A percentile compares a stretch with the other conserved stretches of the same genome.
Evolutionary conservation across 257 asterid species (phyloP).

Genomic region (Datura wrightii): DNA sequence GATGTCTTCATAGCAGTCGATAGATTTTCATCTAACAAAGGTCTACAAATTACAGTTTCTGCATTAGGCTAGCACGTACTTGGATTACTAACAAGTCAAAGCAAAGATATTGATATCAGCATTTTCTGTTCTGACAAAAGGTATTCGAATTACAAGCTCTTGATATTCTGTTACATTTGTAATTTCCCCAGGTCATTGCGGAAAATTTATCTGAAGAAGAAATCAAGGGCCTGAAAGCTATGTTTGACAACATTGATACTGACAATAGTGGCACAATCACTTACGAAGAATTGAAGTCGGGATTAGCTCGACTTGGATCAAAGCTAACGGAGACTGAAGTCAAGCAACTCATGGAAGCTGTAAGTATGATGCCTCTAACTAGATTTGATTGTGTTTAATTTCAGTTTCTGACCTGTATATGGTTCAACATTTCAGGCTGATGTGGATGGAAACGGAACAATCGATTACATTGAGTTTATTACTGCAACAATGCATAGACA

Average conservation of each 20-base stretch:
- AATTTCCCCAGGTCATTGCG: constrained; percentile 69
- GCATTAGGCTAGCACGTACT: too few relatives aligned
- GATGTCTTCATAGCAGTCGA: too few relatives aligned
- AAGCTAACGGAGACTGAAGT: constrained; percentile 81
- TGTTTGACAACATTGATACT: constrained; percentile 79
- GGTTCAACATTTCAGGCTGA: constrained; percentile 67
- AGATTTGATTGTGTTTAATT: background rate
- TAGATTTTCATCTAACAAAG: too few relatives aligned
- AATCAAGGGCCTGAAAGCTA: constrained; percentile 79
- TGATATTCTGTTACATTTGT: constrained; percentile 21
- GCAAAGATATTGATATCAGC: too few relatives aligned
- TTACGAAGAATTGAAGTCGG: constrained; percentile 80
- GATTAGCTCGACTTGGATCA: constrained; percentile 88
- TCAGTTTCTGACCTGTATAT: background rate
- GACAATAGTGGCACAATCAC: constrained; percentile 90
- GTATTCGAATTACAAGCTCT: background rate
- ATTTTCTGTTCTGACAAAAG: too few relatives aligned
- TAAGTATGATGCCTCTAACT: constrained; percentile 43
- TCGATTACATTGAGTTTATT: constrained; percentile 87
- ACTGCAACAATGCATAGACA: constrained; percentile 98
- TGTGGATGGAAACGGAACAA: constrained; percentile 94
- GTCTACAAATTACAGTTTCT: too few relatives aligned
- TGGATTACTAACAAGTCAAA: too few relatives aligned
- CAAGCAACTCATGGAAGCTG: constrained; percentile 93
- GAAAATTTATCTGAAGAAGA: constrained; percentile 92